Conservation (phyloP, 1,284 basidiomycete species). For the Naganishia liquefaciens region DNA sequence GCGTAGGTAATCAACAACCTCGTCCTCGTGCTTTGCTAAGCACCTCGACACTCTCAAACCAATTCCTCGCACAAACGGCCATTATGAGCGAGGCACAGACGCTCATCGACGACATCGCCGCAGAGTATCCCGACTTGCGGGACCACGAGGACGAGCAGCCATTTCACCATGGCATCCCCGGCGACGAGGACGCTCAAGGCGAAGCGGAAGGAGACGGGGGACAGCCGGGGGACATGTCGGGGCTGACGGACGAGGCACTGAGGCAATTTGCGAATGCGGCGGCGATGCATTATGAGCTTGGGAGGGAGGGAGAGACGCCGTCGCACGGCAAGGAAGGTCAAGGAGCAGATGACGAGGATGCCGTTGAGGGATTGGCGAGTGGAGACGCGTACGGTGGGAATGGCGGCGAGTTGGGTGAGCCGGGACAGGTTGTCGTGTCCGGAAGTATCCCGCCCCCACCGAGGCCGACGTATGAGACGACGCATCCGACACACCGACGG, state of each 20-base stretch:
- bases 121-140: slow-evolving; percentile 20
- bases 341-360: neutral
- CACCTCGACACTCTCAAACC: neutral
- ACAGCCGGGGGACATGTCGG: slow-evolving; percentile 2
- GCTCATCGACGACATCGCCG: slow-evolving; percentile 26
- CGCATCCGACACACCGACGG: neutral
- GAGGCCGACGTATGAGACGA: slow-evolving; percentile 13
- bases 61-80: neutral
- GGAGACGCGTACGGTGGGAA: too few relatives aligned
- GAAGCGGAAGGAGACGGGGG: neutral
- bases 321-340: neutral
- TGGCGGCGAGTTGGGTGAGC: too few relatives aligned
- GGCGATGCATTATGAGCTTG: slow-evolving; percentile 19
- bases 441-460: slow-evolving; percentile 18
- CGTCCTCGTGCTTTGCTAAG: slow-evolving; percentile 15
- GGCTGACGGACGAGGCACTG: slow-evolving; percentile 20
- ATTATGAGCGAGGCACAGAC: slow-evolving; percentile 16
- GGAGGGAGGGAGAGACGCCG: too few relatives aligned
- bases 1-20: slow-evolving; percentile 12
- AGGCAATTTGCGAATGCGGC: slow-evolving; percentile 26
- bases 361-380: neutral
- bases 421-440: slow-evolving; percentile 4
- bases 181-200: neutral
- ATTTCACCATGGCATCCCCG: neutral
- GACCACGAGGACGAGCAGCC: slow-evolving; percentile 1